Base-by-base conservation (phyloP, 2,329 filamentous ascomycete genomes). In the Fusarium azukiicola region DNA sequence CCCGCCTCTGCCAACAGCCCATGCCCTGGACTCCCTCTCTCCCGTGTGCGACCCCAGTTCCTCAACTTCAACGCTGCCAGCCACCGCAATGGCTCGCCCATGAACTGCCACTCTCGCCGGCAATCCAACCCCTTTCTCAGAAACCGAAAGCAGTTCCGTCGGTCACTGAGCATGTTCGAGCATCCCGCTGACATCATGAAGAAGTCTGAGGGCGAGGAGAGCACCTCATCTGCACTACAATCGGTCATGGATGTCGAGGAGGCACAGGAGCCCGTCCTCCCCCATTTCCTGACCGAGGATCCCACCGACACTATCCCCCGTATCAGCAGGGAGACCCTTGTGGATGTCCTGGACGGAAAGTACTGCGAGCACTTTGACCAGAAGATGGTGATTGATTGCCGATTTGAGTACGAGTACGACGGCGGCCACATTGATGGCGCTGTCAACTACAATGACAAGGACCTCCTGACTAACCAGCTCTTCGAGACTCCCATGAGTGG, bases 341-440 rank as follows among this genome's bases (percentile, higher is more conserved):
- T 98, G 72, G 93, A 97, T n/a, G 93, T 99, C 47, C 91, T 99
- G 76, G 96, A 98, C 86, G 97, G 97, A 76, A 95, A 96, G 82
- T 98, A 95, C 88, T 93, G 94, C 83, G 91, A 94, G 38, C 87
- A 93, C 36, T 99, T 96, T 86, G 94, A 97, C 75, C 93, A 97
- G 85, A 95, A 96, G 86, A 93, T 98, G 87, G 92, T 99, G 84
- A 95, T 99, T 83, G 98, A 99, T 87, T 99, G 98, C 87, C 96
- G 98, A 27, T 99, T 99, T 85, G 98, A 99, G 90, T 99, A 99
- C 87, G 98, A 99, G 88, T 99, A 98, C 86, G 95, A 98, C 21
- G 98, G 98, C 72, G 98, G 98, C 46, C 98, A 99, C 86, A 99
- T 99, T 84, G 93, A 97, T 81, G 96, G 96, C 23, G 98, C 98